Base-by-base conservation (phyloP, 2,329 filamentous ascomycete species). In the Aspergillus fischeri region DNA sequence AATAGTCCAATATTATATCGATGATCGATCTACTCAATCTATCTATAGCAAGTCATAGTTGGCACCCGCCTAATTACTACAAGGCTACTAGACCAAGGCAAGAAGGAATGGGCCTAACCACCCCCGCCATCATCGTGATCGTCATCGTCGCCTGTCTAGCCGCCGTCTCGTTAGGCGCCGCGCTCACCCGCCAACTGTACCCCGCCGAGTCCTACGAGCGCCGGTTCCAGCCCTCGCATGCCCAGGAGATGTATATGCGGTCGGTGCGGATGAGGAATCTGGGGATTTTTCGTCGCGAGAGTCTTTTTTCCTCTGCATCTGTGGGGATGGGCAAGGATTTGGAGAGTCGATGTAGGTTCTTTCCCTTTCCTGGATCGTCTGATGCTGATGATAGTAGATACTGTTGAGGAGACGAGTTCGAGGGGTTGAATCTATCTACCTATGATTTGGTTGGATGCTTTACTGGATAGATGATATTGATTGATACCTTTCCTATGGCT, bases 171-270 rank as follows among this genome's bases (percentile, higher is more conserved):
- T 50, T 73, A 11, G 66, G 65, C 17, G 71, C 71, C 29, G 67
- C 71, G 2, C 54, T 73, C 47, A 65, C 66, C 54, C 65, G 64
- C 21, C 66, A 69, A 49, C 53, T 61, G 45, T 63, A 64, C 51
- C 70, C 70, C 8, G 52, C 61, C 24, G 62, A 65, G 3, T 8
- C 44, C 7, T 54, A 57, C 7, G 53, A 61, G 25, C 49, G 42
- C 20, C 63, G 55, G 4, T 67, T 56, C 52, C 57, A 63, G 10
- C 61, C 63, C 7, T 57, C 64, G n/a, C 60, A 63, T 52, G 66
- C 72, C 14, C 71, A 73, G 42, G 60, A 65, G 28, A 51, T 61
- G 11, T 73, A 73, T 54, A 73, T 73, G 71, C 68, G 68, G 3
- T 56, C 61, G 1, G 64, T 73, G 27, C 67, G 71, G 3, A 45